Percentiles rank a stretch among this genome's conserved stretches.
Evolutionary conservation across 805 yeast genomes (phyloP).

Genomic region (Metschnikowia amazonensis): DNA sequence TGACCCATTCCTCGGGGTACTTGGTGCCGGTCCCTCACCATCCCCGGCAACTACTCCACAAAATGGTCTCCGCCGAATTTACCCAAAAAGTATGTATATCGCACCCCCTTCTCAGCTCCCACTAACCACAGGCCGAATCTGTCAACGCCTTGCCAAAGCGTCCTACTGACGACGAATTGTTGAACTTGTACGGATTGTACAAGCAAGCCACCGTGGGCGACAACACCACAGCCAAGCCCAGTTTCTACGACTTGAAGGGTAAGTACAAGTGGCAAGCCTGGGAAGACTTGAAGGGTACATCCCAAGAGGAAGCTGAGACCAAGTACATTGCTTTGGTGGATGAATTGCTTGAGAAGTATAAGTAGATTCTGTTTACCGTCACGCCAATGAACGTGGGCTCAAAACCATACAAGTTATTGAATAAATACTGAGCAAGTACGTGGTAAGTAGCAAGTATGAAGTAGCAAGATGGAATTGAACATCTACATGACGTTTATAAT

Average conservation of each 20-base stretch:
- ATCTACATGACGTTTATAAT: too few species aligned
- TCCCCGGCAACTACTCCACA: background rate
- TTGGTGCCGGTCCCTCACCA: background rate
- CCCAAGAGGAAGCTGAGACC: constrained; percentile 87
- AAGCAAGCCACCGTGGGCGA: constrained; percentile 98
- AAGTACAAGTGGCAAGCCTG: constrained; percentile 98
- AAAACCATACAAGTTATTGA: too few species aligned
- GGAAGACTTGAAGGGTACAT: constrained; percentile 80
- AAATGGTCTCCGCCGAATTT: constrained; percentile 28
- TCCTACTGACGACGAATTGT: constrained; percentile 84
- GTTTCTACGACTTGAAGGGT: constrained; percentile 88
- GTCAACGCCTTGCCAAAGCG: constrained; percentile 71
- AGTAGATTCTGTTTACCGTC: too few species aligned
- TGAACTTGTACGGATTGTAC: constrained; percentile 84
- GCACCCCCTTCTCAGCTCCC: background rate
- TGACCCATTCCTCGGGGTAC: background rate
- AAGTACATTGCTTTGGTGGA: constrained; percentile 69
- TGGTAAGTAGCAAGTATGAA: too few species aligned
- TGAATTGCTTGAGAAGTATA: constrained; percentile 50
- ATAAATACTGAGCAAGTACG: too few species aligned
- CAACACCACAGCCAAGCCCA: constrained; percentile 83
- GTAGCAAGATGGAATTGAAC: too few species aligned
- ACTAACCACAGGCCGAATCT: constrained; percentile 61
- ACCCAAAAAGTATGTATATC: constrained; percentile 26
- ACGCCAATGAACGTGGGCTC: too few species aligned